phyloP scores from a whole-genome alignment of 768 basidiomycete genomes.

The Lactifluus echinatus region DNA sequence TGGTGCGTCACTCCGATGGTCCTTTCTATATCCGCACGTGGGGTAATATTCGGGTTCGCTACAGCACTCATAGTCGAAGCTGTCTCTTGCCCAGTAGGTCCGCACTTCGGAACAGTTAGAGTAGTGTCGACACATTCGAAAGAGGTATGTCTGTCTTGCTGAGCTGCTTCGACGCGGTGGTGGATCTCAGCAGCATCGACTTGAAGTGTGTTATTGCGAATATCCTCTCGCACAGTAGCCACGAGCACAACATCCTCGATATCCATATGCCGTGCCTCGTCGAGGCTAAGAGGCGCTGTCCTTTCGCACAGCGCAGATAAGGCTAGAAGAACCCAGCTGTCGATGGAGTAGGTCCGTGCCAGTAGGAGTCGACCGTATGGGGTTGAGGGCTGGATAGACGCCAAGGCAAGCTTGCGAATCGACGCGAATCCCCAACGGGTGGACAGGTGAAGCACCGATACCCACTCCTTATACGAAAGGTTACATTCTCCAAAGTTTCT shows the following conservation, averaged over 20 bases:
- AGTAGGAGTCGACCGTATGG: conserved; percentile 5
- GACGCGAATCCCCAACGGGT: conserved; percentile 26
- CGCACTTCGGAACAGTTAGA: neutral
- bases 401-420: conserved; percentile 19
- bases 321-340: conserved; percentile 4
- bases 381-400: neutral
- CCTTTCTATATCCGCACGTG: too few relatives aligned
- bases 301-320: conserved; percentile 9
- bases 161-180: neutral
- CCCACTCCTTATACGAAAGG: conserved; percentile 23
- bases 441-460: conserved; percentile 24
- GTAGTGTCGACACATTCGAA: neutral
- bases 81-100: neutral
- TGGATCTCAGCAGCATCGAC: neutral
- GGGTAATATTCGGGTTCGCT: neutral
- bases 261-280: conserved; percentile 5
- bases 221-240: conserved; percentile 8
- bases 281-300: neutral
- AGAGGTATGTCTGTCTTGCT: neutral
- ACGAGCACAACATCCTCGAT: conserved; percentile 13
- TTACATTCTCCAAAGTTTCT: neutral
- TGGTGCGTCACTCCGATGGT: neutral
- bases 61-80: neutral
- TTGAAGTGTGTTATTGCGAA: neutral
- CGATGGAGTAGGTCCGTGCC: conserved; percentile 5